These are phyloP conservation scores for Agrocybe praecox DNA, from an alignment of 768 basidiomycete genomes.

Conservation along the genomic window DNA sequence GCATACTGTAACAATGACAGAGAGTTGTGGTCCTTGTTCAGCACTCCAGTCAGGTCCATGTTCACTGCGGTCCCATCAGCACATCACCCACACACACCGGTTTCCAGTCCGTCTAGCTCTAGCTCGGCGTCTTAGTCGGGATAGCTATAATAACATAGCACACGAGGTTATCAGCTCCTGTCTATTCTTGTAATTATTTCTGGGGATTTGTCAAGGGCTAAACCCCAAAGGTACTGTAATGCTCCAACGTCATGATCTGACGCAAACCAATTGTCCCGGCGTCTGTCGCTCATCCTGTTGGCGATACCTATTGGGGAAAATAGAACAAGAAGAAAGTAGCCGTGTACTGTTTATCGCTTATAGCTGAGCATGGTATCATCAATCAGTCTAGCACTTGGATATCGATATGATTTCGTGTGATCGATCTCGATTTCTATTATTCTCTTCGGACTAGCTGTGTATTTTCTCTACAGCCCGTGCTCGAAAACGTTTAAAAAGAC, in stretches of 20 bases:
- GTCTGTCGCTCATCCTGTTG: neutral
- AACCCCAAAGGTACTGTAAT: neutral
- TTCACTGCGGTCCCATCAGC: neutral
- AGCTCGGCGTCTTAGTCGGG: neutral
- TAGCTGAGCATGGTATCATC: conserved; percentile 14
- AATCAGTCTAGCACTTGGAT: conserved; percentile 21
- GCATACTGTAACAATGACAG: too few species aligned
- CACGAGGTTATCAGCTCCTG: neutral
- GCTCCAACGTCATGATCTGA: neutral
- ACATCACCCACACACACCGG: neutral
- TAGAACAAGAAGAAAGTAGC: neutral
- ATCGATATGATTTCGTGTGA: conserved; percentile 15
- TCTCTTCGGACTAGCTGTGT: conserved; percentile 20
- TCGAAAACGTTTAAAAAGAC: conserved; percentile 16
- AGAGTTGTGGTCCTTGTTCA: too few species aligned
- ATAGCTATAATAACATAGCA: neutral
- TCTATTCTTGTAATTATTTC: neutral
- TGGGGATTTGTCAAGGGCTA: conserved; percentile 5
- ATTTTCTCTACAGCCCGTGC: conserved; percentile 4
- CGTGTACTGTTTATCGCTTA: conserved; percentile 16
- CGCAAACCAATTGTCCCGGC: conserved; percentile 9
- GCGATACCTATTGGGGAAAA: conserved; percentile 11
- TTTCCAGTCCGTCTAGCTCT: neutral
- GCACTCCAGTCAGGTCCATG: neutral
- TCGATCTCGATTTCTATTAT: conserved; percentile 15